Evolutionary conservation across 1,284 basidiomycete species (phyloP), one percentile per base, ranked within the genome.

Genomic region (Laetiporus sulphureus): DNA sequence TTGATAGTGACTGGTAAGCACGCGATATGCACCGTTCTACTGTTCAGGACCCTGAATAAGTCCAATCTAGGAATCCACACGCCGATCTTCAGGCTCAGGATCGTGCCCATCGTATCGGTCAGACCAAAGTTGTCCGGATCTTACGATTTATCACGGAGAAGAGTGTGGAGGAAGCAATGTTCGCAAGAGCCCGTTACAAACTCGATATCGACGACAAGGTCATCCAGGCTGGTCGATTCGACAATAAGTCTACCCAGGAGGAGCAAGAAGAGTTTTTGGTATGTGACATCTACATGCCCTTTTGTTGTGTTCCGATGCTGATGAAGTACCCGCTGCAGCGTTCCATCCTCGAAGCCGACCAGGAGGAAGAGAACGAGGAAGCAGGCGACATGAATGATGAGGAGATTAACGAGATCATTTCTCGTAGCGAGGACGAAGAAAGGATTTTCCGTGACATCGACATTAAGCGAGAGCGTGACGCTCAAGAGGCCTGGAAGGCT

Each of bases 171-270:
- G 95, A 99, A 68, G 91, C 93, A 7, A 97, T 98, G 75, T 84
- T 96, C 52, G 87, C 90, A 36, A 81, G 93, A 50, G 96, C 96
- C 3, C 83, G 92, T 50, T 91, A 83, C 66, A 99, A 99, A 74
- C 84, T 99, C 39, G 95, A 97, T 59, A 96, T 99, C 60, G 96
- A 99, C 63, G 94, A 96, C 70, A 99, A 99, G 66, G 94, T 99
- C 67, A 96, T 97, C 57, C 93, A 97, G 69, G 95, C 95, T 40
- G 95, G 95, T 75, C 91, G 93, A 46, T 99, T 98, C 72, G 96
- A 99, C 65, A 96, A 99, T 66, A 95, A 97, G 66, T 96, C 94
- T 15, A 96, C 93, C 1, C 89, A 91, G 47, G 94, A 96, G 61
- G 96, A 99, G 64, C 93, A 96, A 56, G 96, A 99, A 61, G 86